phyloP scores from a whole-genome alignment of 768 basidiomycete species.

The Tricholoma hemisulphureum region DNA sequence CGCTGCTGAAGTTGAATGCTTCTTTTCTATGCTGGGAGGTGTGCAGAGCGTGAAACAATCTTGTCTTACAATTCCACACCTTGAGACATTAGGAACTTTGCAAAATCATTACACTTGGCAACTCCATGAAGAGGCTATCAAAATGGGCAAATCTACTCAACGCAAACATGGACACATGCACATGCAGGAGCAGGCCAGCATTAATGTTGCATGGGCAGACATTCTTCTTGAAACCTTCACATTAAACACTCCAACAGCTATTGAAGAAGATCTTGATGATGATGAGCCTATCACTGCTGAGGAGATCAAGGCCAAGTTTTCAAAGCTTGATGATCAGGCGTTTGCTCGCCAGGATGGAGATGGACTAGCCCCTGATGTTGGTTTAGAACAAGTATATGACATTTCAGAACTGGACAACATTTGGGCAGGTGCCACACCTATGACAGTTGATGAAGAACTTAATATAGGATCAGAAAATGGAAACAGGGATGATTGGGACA shows the following conservation, averaged over 20 bases:
- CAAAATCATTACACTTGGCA: constrained; percentile 12
- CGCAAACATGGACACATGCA: constrained; percentile 21
- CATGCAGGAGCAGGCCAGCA: constrained; percentile 13
- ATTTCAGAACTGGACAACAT: neutral
- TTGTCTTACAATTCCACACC: constrained; percentile 14
- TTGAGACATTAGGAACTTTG: constrained; percentile 17
- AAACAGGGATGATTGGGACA: neutral
- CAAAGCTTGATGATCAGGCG: neutral
- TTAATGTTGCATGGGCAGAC: constrained; percentile 8
- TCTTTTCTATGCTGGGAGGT: constrained; percentile 1
- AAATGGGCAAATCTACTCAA: constrained; percentile 8
- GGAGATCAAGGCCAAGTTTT: neutral
- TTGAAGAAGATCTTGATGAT: neutral
- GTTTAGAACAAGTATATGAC: neutral
- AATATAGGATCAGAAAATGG: neutral
- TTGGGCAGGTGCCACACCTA: neutral
- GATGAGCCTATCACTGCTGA: neutral
- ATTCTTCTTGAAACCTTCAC: neutral
- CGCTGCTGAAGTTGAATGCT: constrained; percentile 23
- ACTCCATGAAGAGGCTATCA: neutral
- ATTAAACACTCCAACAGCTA: neutral
- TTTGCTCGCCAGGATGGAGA: neutral
- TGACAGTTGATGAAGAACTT: neutral
- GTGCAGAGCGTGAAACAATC: constrained; percentile 17
- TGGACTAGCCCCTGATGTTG: neutral